phyloP scores from a whole-genome alignment of 441 rosid genomes.

The Euphorbia schlechtendalii region DNA sequence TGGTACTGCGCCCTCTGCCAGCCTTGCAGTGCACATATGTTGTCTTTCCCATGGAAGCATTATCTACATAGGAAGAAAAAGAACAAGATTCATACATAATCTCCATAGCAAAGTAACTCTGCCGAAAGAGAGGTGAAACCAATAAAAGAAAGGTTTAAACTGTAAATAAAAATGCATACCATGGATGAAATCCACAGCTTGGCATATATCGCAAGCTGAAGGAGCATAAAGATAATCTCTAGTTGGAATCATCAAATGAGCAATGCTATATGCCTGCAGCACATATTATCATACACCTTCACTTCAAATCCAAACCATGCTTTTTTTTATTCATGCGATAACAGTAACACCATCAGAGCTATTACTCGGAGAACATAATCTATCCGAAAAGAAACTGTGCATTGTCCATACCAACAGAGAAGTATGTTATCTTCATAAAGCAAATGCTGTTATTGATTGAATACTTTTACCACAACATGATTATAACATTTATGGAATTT shows the following conservation, averaged over 20 bases:
- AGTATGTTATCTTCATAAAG: background rate
- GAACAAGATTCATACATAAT: background rate
- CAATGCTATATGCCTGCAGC: conserved; percentile 60
- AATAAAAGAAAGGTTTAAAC: background rate
- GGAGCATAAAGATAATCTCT: conserved; percentile 87
- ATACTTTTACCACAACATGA: background rate
- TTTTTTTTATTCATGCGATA: background rate
- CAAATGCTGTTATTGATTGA: background rate
- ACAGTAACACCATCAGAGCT: background rate
- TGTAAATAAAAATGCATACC: conserved; percentile 30
- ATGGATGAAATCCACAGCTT: conserved; percentile 71
- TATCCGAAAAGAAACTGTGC: background rate
- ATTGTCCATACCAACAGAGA: background rate
- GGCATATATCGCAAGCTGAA: conserved; percentile 43
- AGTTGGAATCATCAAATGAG: conserved; percentile 73
- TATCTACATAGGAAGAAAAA: conserved; percentile 30
- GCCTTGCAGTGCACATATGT: conserved; percentile 92
- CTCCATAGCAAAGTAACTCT: background rate
- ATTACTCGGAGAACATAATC: background rate
- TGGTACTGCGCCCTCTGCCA: conserved; percentile 90
- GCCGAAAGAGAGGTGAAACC: background rate
- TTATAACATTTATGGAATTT: background rate
- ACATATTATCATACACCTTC: background rate
- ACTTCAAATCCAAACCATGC: background rate
- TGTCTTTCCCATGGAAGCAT: conserved; percentile 41